A percentile compares a stretch with the other conserved stretches of the same genome.
These are phyloP conservation scores for Raddia guianensis DNA, from an alignment of 176 grass and related monocot genomes.

Conservation along the genomic window DNA sequence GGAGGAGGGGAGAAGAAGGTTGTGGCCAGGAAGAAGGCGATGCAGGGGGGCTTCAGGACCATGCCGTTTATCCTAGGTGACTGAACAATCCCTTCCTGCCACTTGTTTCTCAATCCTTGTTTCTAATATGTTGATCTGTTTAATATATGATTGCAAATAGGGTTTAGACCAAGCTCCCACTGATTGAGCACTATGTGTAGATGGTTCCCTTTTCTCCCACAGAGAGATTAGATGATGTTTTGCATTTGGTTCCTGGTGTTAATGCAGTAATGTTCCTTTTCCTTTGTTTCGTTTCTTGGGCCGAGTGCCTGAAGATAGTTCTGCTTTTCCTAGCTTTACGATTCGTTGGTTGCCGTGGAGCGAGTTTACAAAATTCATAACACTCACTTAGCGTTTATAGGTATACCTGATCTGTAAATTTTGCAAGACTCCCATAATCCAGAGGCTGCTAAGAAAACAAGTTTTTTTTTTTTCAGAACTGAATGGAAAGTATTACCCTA, in stretches of 20 bases:
- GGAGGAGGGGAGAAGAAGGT: slow-evolving; percentile 29
- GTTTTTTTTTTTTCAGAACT: background rate
- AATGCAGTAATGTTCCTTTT: background rate
- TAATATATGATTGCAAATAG: background rate
- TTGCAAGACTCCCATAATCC: background rate
- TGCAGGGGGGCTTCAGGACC: slow-evolving; percentile 75
- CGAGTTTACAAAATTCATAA: background rate
- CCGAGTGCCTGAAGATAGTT: background rate
- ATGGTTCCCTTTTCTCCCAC: background rate
- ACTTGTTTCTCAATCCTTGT: background rate
- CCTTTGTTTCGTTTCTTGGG: background rate
- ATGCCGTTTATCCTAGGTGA: slow-evolving; percentile 92
- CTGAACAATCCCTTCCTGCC: background rate
- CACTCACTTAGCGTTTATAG: background rate
- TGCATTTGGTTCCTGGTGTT: background rate
- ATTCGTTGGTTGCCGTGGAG: background rate
- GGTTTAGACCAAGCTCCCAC: background rate
- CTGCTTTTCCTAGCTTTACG: background rate
- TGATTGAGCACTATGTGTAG: background rate
- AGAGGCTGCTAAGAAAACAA: background rate
- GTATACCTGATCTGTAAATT: background rate
- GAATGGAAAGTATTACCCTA: background rate
- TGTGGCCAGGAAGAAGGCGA: slow-evolving; percentile 1
- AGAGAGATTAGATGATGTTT: slow-evolving; percentile 7
- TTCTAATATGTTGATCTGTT: background rate